phyloP scores from a whole-genome alignment of 2,329 filamentous ascomycete genomes.

The Lachnellula cervina region DNA sequence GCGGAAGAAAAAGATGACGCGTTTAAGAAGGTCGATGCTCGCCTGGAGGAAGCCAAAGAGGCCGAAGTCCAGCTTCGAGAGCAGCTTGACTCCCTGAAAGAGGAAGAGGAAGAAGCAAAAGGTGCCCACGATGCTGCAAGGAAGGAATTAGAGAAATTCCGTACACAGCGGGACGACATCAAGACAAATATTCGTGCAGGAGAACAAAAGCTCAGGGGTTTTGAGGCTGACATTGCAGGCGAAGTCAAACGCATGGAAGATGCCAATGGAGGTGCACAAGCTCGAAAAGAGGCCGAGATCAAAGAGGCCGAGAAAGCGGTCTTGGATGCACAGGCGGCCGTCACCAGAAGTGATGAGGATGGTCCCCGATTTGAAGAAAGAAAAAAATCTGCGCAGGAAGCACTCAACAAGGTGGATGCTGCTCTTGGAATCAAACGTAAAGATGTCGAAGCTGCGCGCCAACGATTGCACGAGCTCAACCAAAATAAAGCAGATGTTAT shows the following conservation, averaged over 20 bases:
- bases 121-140: conserved; percentile 49
- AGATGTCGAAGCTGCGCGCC: conserved; percentile 51
- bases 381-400: conserved; percentile 31
- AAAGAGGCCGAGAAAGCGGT: conserved; percentile 51
- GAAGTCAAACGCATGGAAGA: conserved; percentile 60
- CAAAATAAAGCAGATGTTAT: conserved; percentile 55
- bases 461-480: conserved; percentile 46
- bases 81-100: conserved; percentile 39
- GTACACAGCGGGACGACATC: conserved; percentile 63
- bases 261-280: conserved; percentile 64
- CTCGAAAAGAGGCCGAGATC: conserved; percentile 55
- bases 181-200: conserved; percentile 51
- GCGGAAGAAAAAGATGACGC: conserved; percentile 47
- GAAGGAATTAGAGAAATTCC: conserved; percentile 48
- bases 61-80: conserved; percentile 13
- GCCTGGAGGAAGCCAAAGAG: conserved; percentile 33
- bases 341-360: conserved; percentile 39
- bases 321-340: conserved; percentile 38
- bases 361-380: conserved; percentile 33
- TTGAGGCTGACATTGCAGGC: conserved; percentile 44
- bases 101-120: conserved; percentile 45
- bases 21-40: conserved; percentile 29
- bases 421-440: conserved; percentile 41
- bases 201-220: conserved; percentile 41
- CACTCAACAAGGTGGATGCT: conserved; percentile 31